Conservation (phyloP, 192 early-diverging fungal genomes). For the Gonapodya prolifera region DNA sequence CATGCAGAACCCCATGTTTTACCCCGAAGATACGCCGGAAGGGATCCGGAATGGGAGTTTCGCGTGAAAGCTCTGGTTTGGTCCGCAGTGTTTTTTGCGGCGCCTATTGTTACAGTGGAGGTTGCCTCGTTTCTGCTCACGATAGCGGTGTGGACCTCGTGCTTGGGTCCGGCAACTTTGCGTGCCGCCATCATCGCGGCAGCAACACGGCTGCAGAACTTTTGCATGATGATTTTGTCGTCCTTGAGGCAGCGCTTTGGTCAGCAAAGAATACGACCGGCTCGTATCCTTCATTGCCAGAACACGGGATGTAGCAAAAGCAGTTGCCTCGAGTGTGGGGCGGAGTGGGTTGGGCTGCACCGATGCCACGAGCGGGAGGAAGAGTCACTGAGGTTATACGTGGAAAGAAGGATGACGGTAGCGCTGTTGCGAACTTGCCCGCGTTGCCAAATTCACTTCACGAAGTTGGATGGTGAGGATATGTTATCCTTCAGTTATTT, state of each 20-base stretch:
- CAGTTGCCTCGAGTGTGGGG: neutral
- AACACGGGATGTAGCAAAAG: neutral
- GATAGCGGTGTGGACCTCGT: neutral
- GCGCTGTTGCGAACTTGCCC: neutral
- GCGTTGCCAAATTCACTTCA: neutral
- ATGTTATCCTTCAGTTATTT: too few species aligned
- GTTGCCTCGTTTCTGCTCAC: neutral
- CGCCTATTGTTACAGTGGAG: neutral
- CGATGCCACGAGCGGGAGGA: neutral
- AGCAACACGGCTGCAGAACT: neutral
- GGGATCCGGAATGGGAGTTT: neutral
- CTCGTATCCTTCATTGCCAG: neutral
- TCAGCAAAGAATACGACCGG: neutral
- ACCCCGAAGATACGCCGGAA: neutral
- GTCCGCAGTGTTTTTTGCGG: neutral
- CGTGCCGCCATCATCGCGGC: neutral
- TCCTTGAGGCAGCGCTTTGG: neutral
- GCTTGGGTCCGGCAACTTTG: neutral
- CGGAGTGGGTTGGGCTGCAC: neutral
- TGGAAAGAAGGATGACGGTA: neutral
- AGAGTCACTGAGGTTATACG: neutral
- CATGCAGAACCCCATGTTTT: neutral
- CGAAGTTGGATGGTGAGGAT: neutral
- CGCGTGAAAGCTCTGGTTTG: neutral
- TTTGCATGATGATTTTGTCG: neutral